A percentile compares a stretch with the other conserved stretches of the same genome.
These are phyloP conservation scores for Suillus bovinus DNA, from an alignment of 768 basidiomycete genomes.

Conservation along the genomic window DNA sequence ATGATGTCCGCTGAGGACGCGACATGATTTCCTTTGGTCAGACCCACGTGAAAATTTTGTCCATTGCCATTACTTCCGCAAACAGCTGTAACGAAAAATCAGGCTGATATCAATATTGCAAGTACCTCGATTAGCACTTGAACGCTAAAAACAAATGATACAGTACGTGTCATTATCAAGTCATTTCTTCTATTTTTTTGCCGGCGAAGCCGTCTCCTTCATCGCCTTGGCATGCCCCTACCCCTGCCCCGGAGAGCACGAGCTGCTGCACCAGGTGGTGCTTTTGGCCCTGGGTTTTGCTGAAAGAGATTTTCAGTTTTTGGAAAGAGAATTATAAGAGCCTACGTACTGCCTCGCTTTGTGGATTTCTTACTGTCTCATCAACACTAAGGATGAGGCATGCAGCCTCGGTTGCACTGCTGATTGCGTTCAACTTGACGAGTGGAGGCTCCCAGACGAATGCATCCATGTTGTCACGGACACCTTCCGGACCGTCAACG, in stretches of 20 bases:
- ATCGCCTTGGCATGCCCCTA: constrained; percentile 78
- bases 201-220: constrained; percentile 10
- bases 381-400: constrained; percentile 95
- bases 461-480: constrained; percentile 94
- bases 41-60: too few species aligned
- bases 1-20: too few species aligned
- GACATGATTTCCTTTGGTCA: too few species aligned
- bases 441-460: constrained; percentile 99
- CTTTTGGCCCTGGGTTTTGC: constrained; percentile 83
- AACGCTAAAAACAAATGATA: constrained; percentile 24
- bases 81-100: neutral
- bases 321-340: constrained; percentile 2
- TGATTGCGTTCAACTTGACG: constrained; percentile 94
- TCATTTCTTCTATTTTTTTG: constrained; percentile 17
- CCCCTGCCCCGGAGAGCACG: constrained; percentile 86
- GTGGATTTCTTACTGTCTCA: constrained; percentile 95
- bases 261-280: constrained; percentile 90
- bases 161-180: constrained; percentile 16
- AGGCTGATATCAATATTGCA: neutral
- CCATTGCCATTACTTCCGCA: too few species aligned
- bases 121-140: constrained; percentile 10
- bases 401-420: constrained; percentile 94
- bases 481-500: constrained; percentile 85
- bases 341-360: constrained; percentile 81
- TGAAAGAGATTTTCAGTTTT: constrained; percentile 33